Conservation (phyloP, 371 early-diverging fungal genomes). For the Mucor velutinosus region DNA sequence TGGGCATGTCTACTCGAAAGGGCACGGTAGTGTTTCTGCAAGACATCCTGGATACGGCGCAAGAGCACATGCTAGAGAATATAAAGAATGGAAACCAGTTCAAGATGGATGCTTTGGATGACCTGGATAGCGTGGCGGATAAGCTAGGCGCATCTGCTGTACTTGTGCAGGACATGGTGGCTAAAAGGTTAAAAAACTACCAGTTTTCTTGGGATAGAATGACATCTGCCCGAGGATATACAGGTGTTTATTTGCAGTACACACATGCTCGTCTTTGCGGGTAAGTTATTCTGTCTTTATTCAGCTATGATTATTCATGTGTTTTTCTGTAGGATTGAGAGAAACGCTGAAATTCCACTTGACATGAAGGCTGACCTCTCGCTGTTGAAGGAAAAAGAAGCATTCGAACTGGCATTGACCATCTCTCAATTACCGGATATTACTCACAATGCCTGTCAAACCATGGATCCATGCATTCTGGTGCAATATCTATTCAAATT, state of each 20-base stretch:
- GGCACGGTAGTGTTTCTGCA: constrained; percentile 96
- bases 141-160: constrained; percentile 84
- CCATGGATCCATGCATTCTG: constrained; percentile 86
- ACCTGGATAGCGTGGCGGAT: constrained; percentile 66
- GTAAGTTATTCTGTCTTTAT: background rate
- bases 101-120: background rate
- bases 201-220: constrained; percentile 94
- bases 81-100: constrained; percentile 63
- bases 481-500: constrained; percentile 89
- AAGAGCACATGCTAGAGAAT: constrained; percentile 73
- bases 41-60: constrained; percentile 90
- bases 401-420: constrained; percentile 70
- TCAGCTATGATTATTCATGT: background rate
- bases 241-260: constrained; percentile 98
- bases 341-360: constrained; percentile 27
- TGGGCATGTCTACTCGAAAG: constrained; percentile 95
- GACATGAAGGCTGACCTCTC: constrained; percentile 25
- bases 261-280: constrained; percentile 89
- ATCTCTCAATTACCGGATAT: constrained; percentile 89
- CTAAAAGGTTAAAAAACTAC: constrained; percentile 94
- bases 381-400: constrained; percentile 70
- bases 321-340: constrained; percentile 38
- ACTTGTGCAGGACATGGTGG: constrained; percentile 92
- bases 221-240: constrained; percentile 93
- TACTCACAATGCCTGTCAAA: constrained; percentile 52